phyloP scores from a whole-genome alignment of 176 grass and related monocot species.

The Urochloa ruziziensis region DNA sequence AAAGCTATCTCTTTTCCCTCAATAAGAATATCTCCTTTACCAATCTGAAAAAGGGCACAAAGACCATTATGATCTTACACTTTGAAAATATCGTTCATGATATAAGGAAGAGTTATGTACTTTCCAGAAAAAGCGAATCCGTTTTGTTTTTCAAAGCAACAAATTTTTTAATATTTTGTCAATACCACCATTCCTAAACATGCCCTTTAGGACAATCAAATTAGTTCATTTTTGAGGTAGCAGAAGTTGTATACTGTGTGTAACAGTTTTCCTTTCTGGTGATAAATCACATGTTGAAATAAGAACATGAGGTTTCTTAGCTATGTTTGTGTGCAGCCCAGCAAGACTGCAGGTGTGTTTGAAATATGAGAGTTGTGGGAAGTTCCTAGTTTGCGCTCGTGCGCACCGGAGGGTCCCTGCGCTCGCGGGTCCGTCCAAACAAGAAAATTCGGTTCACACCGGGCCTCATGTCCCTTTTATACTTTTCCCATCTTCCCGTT shows the following conservation, averaged over 20 bases:
- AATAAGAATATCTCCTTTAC: constrained; percentile 67
- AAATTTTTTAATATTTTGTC: background rate
- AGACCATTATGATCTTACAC: background rate
- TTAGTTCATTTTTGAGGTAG: too few species aligned
- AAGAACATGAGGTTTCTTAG: background rate
- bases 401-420: too few species aligned
- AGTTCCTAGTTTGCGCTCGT: too few species aligned
- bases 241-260: background rate
- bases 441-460: too few species aligned
- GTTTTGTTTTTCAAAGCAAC: background rate
- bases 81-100: background rate
- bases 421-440: too few species aligned
- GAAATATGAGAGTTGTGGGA: constrained; percentile 6
- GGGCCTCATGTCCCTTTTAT: too few species aligned
- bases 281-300: constrained; percentile 1
- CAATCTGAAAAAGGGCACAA: constrained; percentile 52
- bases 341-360: background rate
- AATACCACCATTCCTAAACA: too few species aligned
- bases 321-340: background rate
- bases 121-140: background rate
- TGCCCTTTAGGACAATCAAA: too few species aligned
- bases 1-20: constrained; percentile 67
- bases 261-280: background rate
- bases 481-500: too few species aligned
- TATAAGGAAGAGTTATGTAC: background rate